Evolutionary conservation across 306 rosid genomes (phyloP), one percentile per base, ranked within the genome.

Genomic region (Chamaecrista fasciculata): DNA sequence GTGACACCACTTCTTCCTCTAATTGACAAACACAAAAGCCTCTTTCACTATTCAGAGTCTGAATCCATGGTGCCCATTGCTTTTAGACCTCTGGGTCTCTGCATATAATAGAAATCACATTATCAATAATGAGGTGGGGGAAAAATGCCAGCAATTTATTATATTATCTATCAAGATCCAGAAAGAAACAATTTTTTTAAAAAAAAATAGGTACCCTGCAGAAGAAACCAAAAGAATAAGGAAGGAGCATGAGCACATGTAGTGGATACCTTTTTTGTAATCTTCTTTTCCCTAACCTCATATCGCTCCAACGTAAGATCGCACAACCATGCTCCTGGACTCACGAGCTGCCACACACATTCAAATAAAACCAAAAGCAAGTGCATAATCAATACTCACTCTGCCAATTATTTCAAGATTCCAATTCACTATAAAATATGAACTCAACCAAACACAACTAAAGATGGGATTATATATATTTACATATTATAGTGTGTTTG

Each of bases 241-340:
- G n/a, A n/a, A n/a, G n/a, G n/a, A n/a, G n/a, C n/a, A n/a, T n/a
- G n/a, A n/a, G n/a, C n/a, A n/a, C n/a, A n/a, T n/a, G n/a, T n/a
- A n/a, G n/a, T 29, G 1, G 1, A 11, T 56, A 81, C 82, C 94
- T 90, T 93, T 72, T 88, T 93, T 21, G 96, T 53, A 51, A 80
- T 88, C 81, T 90, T 93, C 85, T 88, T 93, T 92, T 93, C 98
- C 78, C 97, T 82, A 62, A 93, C 98, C 73, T 93, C 96, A 21
- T 93, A 93, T 34, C 96, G 86, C 55, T 93, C 97, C 14, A 90
- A 75, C 51, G 91, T 86, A 67, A 93, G 85, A 78, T 93, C 97
- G 21, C 89, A 90, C 1, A 93, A 71, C 93, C 94, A 90, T 18
- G 96, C 74, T 3, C 98, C 98, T 19, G 97, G 98, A 63, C 94